A percentile compares a stretch with the other conserved stretches of the same genome.
Conservation (phyloP, 2,329 filamentous ascomycete genomes). For the Nemania bipapillata region DNA sequence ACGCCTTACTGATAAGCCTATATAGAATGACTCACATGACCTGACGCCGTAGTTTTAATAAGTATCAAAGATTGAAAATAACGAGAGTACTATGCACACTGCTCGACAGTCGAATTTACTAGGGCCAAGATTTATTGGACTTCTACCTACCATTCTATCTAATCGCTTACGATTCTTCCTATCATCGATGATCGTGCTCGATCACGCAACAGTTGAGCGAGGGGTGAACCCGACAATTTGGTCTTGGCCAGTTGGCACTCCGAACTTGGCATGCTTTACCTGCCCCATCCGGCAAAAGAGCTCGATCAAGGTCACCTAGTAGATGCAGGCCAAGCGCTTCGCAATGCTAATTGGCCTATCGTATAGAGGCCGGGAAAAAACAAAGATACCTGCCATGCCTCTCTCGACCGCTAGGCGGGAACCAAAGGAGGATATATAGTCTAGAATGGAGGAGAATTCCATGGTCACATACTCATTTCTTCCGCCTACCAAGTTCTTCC, state of each 20-base stretch:
- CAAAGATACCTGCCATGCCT: neutral
- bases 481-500: neutral
- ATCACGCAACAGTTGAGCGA: slow-evolving; percentile 20
- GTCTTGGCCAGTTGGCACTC: slow-evolving; percentile 24
- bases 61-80: too few relatives aligned
- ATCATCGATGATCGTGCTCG: slow-evolving; percentile 10
- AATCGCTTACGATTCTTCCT: neutral
- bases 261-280: slow-evolving; percentile 31
- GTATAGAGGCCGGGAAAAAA: neutral
- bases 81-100: too few relatives aligned
- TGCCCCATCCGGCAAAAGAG: slow-evolving; percentile 10
- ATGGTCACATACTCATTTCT: neutral
- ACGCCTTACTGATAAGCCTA: too few relatives aligned
- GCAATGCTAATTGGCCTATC: slow-evolving; percentile 1
- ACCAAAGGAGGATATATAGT: neutral
- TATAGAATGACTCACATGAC: too few relatives aligned
- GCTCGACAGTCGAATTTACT: too few relatives aligned
- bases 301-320: neutral
- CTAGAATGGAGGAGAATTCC: neutral
- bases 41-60: too few relatives aligned
- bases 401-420: neutral
- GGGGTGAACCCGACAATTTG: slow-evolving; percentile 2
- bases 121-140: neutral
- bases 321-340: slow-evolving; percentile 25
- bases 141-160: neutral